Evolutionary conservation across 306 rosid genomes (phyloP).

Genomic region (Aeschynomene evenia): DNA sequence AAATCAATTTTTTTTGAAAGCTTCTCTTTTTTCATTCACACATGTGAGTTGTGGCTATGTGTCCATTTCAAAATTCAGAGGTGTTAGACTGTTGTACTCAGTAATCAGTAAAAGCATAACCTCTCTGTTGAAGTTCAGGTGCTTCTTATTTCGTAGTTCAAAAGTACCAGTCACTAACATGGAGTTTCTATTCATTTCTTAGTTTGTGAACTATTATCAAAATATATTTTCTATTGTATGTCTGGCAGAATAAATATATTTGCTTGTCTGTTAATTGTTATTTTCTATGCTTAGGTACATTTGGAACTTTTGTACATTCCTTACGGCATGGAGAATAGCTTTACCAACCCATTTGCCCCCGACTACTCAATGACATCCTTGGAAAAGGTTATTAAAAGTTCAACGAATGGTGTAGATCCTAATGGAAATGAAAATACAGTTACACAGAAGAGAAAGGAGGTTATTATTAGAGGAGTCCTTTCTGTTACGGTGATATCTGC

Average conservation of each 20-base stretch:
- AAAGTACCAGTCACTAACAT: neutral
- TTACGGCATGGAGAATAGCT: slow-evolving; percentile 67
- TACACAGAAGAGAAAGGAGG: slow-evolving; percentile 68
- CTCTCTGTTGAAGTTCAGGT: neutral
- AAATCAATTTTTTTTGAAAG: too few relatives aligned
- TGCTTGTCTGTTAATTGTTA: slow-evolving; percentile 14
- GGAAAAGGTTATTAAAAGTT: slow-evolving; percentile 74
- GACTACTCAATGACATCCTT: slow-evolving; percentile 71
- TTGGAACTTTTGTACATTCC: slow-evolving; percentile 94
- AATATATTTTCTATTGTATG: neutral
- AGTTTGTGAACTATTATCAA: neutral
- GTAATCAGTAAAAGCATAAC: neutral
- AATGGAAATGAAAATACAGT: slow-evolving; percentile 59
- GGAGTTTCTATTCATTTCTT: slow-evolving; percentile 15
- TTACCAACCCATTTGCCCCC: slow-evolving; percentile 75
- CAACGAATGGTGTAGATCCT: slow-evolving; percentile 61
- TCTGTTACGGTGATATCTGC: slow-evolving; percentile 85
- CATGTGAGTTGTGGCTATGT: neutral
- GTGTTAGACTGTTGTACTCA: neutral
- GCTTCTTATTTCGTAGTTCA: neutral
- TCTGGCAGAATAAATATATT: slow-evolving; percentile 10
- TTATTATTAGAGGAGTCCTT: slow-evolving; percentile 90
- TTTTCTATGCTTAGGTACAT: slow-evolving; percentile 63
- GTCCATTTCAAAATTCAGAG: neutral
- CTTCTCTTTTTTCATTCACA: neutral